phyloP scores from a whole-genome alignment of 169 alveolate genomes.

The Eimeria sp. region DNA sequence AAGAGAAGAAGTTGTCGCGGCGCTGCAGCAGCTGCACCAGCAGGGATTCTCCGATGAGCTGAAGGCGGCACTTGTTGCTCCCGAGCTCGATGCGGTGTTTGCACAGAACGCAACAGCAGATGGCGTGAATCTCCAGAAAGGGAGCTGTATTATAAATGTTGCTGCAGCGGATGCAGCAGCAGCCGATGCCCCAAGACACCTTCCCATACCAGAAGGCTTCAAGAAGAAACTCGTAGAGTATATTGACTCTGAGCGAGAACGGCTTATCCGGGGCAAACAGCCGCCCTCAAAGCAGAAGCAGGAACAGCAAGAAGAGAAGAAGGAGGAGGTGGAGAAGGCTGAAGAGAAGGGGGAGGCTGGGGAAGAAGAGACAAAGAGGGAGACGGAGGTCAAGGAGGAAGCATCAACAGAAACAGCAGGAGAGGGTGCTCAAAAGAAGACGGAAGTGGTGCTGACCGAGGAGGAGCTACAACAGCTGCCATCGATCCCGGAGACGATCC shows the following conservation, averaged over 20 bases:
- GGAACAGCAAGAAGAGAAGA: constrained; percentile 4
- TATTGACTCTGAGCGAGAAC: not conserved
- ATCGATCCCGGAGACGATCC: constrained; percentile 31
- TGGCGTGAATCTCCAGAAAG: constrained; percentile 32
- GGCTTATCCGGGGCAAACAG: constrained; percentile 1
- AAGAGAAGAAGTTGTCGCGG: constrained; percentile 14
- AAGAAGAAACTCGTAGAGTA: constrained; percentile 15
- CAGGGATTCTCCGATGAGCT: not conserved
- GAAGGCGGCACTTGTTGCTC: constrained; percentile 42
- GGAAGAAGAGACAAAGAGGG: not conserved
- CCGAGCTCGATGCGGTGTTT: not conserved
- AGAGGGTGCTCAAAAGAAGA: not conserved
- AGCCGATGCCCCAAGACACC: not conserved
- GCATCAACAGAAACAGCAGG: constrained; percentile 13
- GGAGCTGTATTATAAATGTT: not conserved
- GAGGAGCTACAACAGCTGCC: constrained; percentile 49
- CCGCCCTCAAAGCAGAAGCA: not conserved
- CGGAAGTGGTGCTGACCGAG: not conserved
- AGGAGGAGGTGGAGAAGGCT: not conserved
- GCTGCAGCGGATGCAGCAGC: constrained; percentile 33
- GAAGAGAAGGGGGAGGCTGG: not conserved
- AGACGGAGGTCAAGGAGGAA: not conserved
- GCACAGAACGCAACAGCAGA: constrained; percentile 39
- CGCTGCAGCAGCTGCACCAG: constrained; percentile 61
- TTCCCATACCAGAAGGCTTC: constrained; percentile 26